These are phyloP conservation scores for Leptographium radiaticola DNA, from an alignment of 2,329 filamentous ascomycete species.

Conservation along the genomic window DNA sequence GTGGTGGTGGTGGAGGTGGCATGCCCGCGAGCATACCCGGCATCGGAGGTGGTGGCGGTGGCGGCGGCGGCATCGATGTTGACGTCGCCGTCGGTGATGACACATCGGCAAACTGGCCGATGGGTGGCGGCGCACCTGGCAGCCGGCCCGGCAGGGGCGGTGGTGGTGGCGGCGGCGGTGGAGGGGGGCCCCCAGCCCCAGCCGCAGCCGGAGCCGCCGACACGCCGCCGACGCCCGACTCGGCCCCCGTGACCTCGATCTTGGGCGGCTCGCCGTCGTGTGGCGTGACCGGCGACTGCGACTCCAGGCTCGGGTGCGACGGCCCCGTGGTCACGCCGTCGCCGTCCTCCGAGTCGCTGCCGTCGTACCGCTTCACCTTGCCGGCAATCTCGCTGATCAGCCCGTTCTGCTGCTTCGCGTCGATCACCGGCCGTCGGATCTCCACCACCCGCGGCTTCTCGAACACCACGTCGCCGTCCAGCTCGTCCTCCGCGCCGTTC, in stretches of 20 bases:
- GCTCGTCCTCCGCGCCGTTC: constrained; percentile 35
- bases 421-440: constrained; percentile 56
- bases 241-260: constrained; percentile 34
- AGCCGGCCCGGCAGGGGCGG: constrained; percentile 22
- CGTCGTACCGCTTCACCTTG: constrained; percentile 62
- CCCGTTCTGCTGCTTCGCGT: constrained; percentile 52
- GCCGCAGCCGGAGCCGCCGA: background rate
- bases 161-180: constrained; percentile 18
- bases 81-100: constrained; percentile 11
- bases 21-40: constrained; percentile 14
- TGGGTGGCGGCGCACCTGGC: constrained; percentile 16
- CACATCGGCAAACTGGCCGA: constrained; percentile 15
- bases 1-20: constrained; percentile 16
- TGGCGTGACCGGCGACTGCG: constrained; percentile 54
- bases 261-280: constrained; percentile 47
- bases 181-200: constrained; percentile 1
- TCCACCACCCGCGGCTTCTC: constrained; percentile 72
- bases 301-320: constrained; percentile 62
- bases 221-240: background rate
- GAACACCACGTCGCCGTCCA: constrained; percentile 41
- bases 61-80: constrained; percentile 12
- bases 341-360: constrained; percentile 55
- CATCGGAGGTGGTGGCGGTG: constrained; percentile 27
- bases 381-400: constrained; percentile 58
- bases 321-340: constrained; percentile 62